A percentile compares a stretch with the other conserved stretches of the same genome.
Evolutionary conservation across 2,329 filamentous ascomycete species (phyloP).

Genomic region (Lachnellula hyalina): DNA sequence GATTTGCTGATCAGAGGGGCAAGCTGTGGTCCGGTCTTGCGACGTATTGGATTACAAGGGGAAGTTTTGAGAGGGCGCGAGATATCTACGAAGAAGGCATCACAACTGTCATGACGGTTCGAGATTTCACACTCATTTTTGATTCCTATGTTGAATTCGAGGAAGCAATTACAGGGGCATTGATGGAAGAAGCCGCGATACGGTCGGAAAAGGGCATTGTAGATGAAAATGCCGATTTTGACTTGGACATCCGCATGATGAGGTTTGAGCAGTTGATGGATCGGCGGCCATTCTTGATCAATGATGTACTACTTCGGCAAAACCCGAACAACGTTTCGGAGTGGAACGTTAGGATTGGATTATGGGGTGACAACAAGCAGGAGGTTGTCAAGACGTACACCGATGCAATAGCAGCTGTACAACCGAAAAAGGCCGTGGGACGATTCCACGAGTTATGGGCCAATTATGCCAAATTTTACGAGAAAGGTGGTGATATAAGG

Average conservation of each 20-base stretch:
- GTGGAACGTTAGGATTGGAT: constrained; percentile 93
- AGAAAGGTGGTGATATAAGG: constrained; percentile 74
- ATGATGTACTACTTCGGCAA: constrained; percentile 90
- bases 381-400: constrained; percentile 95
- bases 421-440: constrained; percentile 89
- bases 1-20: constrained; percentile 89
- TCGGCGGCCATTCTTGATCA: constrained; percentile 87
- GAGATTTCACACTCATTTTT: constrained; percentile 94
- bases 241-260: constrained; percentile 95
- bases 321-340: constrained; percentile 95
- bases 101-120: constrained; percentile 96
- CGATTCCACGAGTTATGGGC: constrained; percentile 94
- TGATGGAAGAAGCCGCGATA: constrained; percentile 81
- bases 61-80: constrained; percentile 85
- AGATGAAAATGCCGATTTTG: constrained; percentile 83
- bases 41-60: constrained; percentile 92
- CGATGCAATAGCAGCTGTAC: constrained; percentile 85
- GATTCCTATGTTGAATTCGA: constrained; percentile 97
- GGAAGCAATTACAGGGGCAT: constrained; percentile 83
- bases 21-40: constrained; percentile 93
- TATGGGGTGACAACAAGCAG: constrained; percentile 90
- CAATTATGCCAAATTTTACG: constrained; percentile 97
- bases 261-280: constrained; percentile 98
- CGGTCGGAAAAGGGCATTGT: constrained; percentile 73
- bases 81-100: constrained; percentile 96